Evolutionary conservation across 768 basidiomycete species (phyloP).

Genomic region (Lyophyllum atratum): DNA sequence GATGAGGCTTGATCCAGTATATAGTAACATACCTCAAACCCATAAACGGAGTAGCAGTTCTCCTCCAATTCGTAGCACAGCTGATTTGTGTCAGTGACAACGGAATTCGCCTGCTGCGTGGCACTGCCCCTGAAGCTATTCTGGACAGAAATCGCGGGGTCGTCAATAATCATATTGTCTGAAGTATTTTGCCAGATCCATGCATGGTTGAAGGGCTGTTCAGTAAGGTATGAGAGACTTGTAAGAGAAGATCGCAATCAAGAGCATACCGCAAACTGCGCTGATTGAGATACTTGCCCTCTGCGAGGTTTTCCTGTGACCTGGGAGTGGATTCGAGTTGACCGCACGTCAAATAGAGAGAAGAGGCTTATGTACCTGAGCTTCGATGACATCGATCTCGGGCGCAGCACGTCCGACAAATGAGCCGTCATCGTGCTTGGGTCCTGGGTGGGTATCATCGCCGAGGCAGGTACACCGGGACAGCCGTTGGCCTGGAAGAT

Average conservation of each 20-base stretch:
- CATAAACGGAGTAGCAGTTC: constrained; percentile 70
- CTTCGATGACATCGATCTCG: constrained; percentile 88
- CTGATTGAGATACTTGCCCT: constrained; percentile 80
- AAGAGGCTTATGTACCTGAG: constrained; percentile 43
- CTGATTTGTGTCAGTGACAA: constrained; percentile 66
- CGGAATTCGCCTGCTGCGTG: constrained; percentile 78
- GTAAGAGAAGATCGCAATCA: constrained; percentile 3
- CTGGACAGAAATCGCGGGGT: constrained; percentile 53
- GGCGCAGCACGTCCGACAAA: constrained; percentile 81
- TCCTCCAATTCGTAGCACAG: constrained; percentile 62
- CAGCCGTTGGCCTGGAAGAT: constrained; percentile 76
- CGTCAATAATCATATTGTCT: constrained; percentile 51
- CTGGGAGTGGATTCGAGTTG: constrained; percentile 27
- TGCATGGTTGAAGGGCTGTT: constrained; percentile 67
- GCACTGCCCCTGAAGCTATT: constrained; percentile 71
- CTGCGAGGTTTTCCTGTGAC: constrained; percentile 43
- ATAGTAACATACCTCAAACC: constrained; percentile 59
- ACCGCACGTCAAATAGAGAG: constrained; percentile 11
- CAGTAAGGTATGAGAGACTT: constrained; percentile 3
- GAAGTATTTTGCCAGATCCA: constrained; percentile 70
- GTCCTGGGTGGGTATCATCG: constrained; percentile 76
- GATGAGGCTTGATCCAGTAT: background rate
- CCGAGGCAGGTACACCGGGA: constrained; percentile 79
- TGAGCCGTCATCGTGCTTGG: constrained; percentile 65
- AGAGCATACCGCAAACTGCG: constrained; percentile 68